Evolutionary conservation across 2,329 filamentous ascomycete genomes (phyloP).

Genomic region (Colletotrichum sidae): DNA sequence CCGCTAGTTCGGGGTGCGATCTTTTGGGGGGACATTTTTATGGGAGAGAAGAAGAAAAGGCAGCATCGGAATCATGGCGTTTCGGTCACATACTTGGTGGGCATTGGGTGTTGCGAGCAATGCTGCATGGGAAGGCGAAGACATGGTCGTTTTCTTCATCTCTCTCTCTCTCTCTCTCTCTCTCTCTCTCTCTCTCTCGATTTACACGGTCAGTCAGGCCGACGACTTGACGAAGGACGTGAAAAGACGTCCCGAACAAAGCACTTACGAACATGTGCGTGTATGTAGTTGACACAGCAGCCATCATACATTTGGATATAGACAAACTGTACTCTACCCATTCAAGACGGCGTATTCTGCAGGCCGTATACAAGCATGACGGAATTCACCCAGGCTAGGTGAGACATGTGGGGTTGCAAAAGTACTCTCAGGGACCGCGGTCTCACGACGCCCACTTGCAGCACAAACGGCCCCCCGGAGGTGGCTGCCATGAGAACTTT

Average conservation of each 20-base stretch:
- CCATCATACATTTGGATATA: constrained; percentile 30
- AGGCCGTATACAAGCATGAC: background rate
- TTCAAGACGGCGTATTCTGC: background rate
- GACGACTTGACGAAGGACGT: background rate
- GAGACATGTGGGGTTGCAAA: constrained; percentile 6
- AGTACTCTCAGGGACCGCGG: constrained; percentile 22
- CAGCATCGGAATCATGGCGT: constrained; percentile 21
- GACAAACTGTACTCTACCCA: constrained; percentile 6
- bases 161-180: too few relatives aligned
- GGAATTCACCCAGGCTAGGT: too few relatives aligned
- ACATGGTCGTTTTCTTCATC: too few relatives aligned
- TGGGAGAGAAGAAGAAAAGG: constrained; percentile 5
- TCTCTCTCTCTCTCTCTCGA: background rate
- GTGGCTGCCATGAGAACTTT: constrained; percentile 6
- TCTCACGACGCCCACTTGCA: constrained; percentile 17
- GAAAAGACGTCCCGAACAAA: background rate
- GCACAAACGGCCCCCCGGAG: constrained; percentile 26
- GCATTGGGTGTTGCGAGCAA: constrained; percentile 6
- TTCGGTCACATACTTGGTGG: constrained; percentile 17
- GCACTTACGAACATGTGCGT: constrained; percentile 17
- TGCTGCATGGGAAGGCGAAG: constrained; percentile 9
- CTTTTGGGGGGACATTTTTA: constrained; percentile 8
- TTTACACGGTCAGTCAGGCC: background rate
- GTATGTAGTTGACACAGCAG: constrained; percentile 21
- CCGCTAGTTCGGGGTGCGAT: constrained; percentile 35